Evolutionary conservation across 768 basidiomycete species (phyloP), one percentile per base, ranked within the genome.

Genomic region (Sporobolomyces roseus): DNA sequence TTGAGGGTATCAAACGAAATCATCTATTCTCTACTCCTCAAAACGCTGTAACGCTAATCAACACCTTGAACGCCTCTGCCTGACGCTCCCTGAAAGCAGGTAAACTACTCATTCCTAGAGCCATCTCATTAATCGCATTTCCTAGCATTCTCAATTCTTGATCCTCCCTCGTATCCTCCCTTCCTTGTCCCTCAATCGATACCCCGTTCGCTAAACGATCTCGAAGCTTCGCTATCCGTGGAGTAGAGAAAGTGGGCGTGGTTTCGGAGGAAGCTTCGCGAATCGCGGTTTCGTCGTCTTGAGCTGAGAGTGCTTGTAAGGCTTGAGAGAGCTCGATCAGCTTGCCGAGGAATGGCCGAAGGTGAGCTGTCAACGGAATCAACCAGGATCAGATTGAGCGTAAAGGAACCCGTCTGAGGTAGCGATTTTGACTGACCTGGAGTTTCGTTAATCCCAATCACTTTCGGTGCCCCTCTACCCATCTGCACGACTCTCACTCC

Each of bases 101-200:
- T 62, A 93, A 78, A 75, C 80, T 82, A 54, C 86, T 89, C 83
- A 92, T 84, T 1, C 81, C 83, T 70, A 93, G 74, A 68, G 87
- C 86, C 17, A 92, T 81, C 27, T 82, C 83, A 77, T 90, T 91
- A 58, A 92, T 84, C 64, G 88, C 78, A 77, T 91, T 92, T 32
- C 87, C 83, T 76, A 93, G 87, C 50, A 84, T 81, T 63, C 89
- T 84, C 12, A 87, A 85, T 88, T 75, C 50, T 30, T 79, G 80
- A 65, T 78, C 75, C 21, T 71, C 74, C 58, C n/a, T 78, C 79
- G 65, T 77, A 78, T 51, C 75, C 78, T 50, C 75, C 77, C 43
- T 23, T 19, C 50, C 41, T 14, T 45, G 38, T 41, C 17, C 78
- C 74, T 85, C 87, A 1, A 86, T 81, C 89, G 89, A 49, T 12